These are phyloP conservation scores for Scedosporium aurantiacum DNA, from an alignment of 2,329 filamentous ascomycete species.

Conservation along the genomic window DNA sequence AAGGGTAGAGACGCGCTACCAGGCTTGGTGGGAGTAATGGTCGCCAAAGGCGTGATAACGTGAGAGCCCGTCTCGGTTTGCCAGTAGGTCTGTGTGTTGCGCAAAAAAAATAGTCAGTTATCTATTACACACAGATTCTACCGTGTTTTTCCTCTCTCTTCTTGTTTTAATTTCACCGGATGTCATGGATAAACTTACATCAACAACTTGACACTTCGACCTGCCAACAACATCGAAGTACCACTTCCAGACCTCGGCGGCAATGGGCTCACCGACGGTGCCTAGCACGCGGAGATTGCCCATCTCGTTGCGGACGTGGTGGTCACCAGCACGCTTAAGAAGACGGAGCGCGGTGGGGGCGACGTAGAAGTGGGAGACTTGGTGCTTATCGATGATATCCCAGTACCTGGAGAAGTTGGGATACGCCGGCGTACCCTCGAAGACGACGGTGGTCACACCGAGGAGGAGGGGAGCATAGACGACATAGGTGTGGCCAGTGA, in stretches of 20 bases:
- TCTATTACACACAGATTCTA: neutral
- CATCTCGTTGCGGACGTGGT: constrained; percentile 86
- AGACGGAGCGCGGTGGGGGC: constrained; percentile 87
- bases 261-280: constrained; percentile 94
- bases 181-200: constrained; percentile 50
- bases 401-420: constrained; percentile 98
- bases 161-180: neutral
- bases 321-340: constrained; percentile 87
- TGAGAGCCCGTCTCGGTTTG: constrained; percentile 98
- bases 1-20: constrained; percentile 93
- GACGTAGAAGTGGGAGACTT: constrained; percentile 96
- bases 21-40: constrained; percentile 91
- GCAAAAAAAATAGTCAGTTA: neutral
- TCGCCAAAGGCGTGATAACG: constrained; percentile 86
- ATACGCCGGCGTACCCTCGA: constrained; percentile 95
- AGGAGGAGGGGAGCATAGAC: constrained; percentile 91
- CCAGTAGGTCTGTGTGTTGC: constrained; percentile 74
- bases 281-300: constrained; percentile 80
- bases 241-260: constrained; percentile 99
- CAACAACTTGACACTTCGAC: constrained; percentile 84
- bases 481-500: constrained; percentile 96
- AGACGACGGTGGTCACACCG: constrained; percentile 89
- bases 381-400: constrained; percentile 93
- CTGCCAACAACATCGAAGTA: constrained; percentile 93
- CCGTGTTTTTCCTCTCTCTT: neutral